phyloP scores from a whole-genome alignment of 225 moss, liverwort and hornwort genomes.

The Bryum argenteum region DNA sequence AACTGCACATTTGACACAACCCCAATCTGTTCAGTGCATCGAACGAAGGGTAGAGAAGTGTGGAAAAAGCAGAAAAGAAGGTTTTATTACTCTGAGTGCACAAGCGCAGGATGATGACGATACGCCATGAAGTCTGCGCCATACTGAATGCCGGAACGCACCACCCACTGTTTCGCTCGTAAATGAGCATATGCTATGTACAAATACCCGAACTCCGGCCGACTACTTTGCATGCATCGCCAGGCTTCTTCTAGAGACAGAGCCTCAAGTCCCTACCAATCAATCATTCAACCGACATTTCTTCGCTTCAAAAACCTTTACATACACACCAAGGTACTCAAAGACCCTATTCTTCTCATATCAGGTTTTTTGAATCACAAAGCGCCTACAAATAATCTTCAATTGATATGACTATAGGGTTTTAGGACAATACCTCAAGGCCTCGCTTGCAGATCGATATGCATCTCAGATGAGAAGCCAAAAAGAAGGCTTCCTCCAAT shows the following conservation, averaged over 20 bases:
- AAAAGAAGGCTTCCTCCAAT: conserved; percentile 89
- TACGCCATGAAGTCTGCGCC: conserved; percentile 98
- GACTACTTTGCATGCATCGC: conserved; percentile 63
- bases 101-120: conserved; percentile 89
- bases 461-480: conserved; percentile 65
- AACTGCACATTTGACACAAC: conserved; percentile 46
- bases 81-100: conserved; percentile 92
- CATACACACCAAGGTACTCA: neutral
- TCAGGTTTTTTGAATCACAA: too few species aligned
- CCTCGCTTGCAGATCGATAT: conserved; percentile 56
- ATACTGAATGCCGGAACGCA: too few species aligned
- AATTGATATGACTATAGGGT: neutral
- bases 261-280: conserved; percentile 57
- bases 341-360: too few species aligned
- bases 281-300: neutral
- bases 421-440: conserved; percentile 39
- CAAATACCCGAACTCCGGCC: conserved; percentile 53
- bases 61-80: conserved; percentile 1
- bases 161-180: conserved; percentile 70
- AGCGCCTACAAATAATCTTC: neutral
- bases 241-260: conserved; percentile 57
- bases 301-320: neutral
- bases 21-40: neutral
- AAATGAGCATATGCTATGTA: conserved; percentile 83
- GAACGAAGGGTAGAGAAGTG: too few species aligned